Base-by-base conservation (phyloP, 1,284 basidiomycete genomes). In the Leccinum pachyderme region DNA sequence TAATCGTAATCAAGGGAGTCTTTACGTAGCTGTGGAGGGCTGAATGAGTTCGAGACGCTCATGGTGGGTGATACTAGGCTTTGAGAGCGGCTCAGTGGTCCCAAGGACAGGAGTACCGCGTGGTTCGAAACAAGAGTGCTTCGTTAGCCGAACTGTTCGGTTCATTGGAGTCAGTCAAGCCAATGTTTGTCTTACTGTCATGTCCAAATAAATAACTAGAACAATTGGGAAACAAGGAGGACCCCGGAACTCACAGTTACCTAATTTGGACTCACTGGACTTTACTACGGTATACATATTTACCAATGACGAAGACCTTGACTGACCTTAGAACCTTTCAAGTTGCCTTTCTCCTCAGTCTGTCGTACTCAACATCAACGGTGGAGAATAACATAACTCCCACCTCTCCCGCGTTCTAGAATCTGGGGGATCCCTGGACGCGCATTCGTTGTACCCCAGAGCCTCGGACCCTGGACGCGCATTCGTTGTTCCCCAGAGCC, bases 381-480 rank as follows among this genome's bases (percentile, higher is more conserved):
- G 0, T 79, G 75, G 8, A 83, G 81, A 27, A 72, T 87, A 41
- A 74, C 80, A 18, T 75, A 80, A 22, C 76, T 89, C 28, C 75
- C 87, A 2, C 83, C 81, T 1, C 71, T 74, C 5, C 61, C 72
- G 8, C 65, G 65, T 12, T 32, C 31, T 32, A 6, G 13, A 31
- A 75, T 32, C 31, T 32, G 12, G 13, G 32, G 76, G 77, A 2
- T 72, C 70, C 22, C 89, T 85, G 86, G 82, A 81, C 57, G 81
- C 78, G 0, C 78, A 81, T 61, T 73, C 74, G 7, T 63, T 85
- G n/a, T 82, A 80, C 64, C 86, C 84, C 18, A 18, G 2, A 78
- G 81, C 59, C 74, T 87, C 6, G 84, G 87, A 57, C 70, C 22
- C 89, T 85, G 86, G 82, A 81, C 57, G 81, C 78, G 0, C 78